Evolutionary conservation across 768 basidiomycete genomes (phyloP).

Genomic region (Amylocystis lapponica): DNA sequence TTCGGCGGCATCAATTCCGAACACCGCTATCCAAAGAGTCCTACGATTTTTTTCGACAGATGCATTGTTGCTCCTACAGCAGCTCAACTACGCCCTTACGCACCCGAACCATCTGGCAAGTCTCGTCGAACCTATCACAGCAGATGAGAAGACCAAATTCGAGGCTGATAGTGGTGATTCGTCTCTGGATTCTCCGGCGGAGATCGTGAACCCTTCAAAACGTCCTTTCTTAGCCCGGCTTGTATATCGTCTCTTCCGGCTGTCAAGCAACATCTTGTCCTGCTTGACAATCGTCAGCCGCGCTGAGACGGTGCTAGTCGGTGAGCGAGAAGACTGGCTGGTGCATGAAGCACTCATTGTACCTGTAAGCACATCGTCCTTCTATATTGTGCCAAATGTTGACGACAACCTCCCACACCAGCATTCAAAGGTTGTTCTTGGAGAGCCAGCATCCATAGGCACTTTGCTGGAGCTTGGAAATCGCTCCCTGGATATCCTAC

Average conservation of each 20-base stretch:
- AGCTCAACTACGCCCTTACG: conserved; percentile 84
- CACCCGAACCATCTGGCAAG: conserved; percentile 87
- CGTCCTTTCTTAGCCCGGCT: conserved; percentile 69
- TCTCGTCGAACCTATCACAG: conserved; percentile 71
- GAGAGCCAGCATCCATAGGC: conserved; percentile 79
- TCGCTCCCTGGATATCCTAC: conserved; percentile 67
- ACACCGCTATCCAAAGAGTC: conserved; percentile 53
- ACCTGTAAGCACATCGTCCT: conserved; percentile 48
- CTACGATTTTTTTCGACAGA: conserved; percentile 63
- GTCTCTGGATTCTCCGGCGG: conserved; percentile 32
- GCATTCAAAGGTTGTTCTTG: conserved; percentile 82
- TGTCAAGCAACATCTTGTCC: conserved; percentile 64
- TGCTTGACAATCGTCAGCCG: conserved; percentile 67
- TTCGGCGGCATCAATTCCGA: conserved; percentile 33
- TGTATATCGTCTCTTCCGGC: conserved; percentile 62
- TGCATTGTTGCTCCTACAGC: conserved; percentile 72
- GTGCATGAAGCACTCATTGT: conserved; percentile 60
- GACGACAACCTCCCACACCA: conserved; percentile 26
- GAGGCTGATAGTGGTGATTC: conserved; percentile 48
- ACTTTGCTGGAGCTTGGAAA: conserved; percentile 84
- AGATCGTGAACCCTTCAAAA: conserved; percentile 55
- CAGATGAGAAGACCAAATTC: conserved; percentile 64
- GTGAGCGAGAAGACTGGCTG: conserved; percentile 68
- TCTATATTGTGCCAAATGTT: background rate
- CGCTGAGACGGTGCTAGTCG: conserved; percentile 61